Base-by-base conservation (phyloP, 495 filamentous ascomycete genomes). In the Aspergillus cavernicola region DNA sequence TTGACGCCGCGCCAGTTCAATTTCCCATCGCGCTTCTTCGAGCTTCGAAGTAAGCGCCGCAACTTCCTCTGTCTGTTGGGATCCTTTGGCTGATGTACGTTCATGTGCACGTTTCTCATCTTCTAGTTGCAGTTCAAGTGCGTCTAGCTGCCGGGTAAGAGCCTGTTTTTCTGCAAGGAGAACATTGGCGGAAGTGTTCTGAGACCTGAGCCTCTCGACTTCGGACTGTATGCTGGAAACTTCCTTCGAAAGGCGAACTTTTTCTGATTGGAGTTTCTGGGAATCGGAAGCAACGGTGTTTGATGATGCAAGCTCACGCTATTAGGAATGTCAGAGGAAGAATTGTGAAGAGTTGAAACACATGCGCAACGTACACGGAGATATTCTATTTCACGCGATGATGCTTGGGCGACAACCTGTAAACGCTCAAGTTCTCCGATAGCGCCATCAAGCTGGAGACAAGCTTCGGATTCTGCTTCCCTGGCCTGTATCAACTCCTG, bases 111-210 rank as follows among this genome's bases (percentile, higher is more conserved):
- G 79, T 63, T 85, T 92, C 63, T 92, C 86, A 41, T 85, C 84
- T 50, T 89, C 88, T 8, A 96, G 75, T 61, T 93, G 86, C 36
- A 89, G 80, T 61, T 95, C 86, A 4, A 92, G 61, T 4, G 84
- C 81, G 60, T 75, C 85, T 32, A 95, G 64, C 65, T 90, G 85
- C 23, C 87, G 80, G 59, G 91, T 83, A 12, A 96, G 66, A 13
- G 84, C 78, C 15, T 90, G 67, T 57, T 93, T 95, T 59, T 92
- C 88, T 2, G 85, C 72, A 22, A 91, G 72, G 6, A 86, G 66
- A 6, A 76, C 74, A 57, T 89, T 84, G 35, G 88, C 76, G 20
- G 82, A 80, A 13, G 77, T 70, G 19, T 81, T 77, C 65, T 95
- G 88, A 2, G 84, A 79, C 53, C 81, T 79, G 11, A 95, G 74